Evolutionary conservation across 345 rosid species (phyloP).

Genomic region (Eutrema yunnanense): DNA sequence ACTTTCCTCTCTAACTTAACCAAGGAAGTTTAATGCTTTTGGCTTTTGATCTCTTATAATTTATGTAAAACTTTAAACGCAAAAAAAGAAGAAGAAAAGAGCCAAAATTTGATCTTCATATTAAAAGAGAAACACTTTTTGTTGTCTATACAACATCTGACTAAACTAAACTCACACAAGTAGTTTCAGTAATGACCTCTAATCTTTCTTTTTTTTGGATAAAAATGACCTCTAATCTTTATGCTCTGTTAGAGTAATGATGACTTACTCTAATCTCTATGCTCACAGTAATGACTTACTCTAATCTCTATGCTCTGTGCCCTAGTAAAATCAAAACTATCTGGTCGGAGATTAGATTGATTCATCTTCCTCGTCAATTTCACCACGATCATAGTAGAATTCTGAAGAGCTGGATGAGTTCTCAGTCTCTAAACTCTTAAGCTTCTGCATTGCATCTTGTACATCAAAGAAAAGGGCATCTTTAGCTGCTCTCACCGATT

Average conservation of each 20-base stretch:
- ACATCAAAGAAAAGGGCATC: slow-evolving; percentile 45
- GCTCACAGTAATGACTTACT: neutral
- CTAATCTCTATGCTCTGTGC: slow-evolving; percentile 1
- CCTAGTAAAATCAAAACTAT: slow-evolving; percentile 5
- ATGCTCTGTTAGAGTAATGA: too few species aligned
- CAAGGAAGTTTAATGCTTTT: slow-evolving; percentile 15
- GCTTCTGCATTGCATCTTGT: slow-evolving; percentile 54
- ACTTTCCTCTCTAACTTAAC: neutral
- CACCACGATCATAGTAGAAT: slow-evolving; percentile 23
- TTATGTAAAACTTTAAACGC: neutral
- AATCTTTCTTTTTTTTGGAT: too few species aligned
- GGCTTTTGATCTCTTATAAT: neutral
- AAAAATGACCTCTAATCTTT: too few species aligned
- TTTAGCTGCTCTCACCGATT: slow-evolving; percentile 52
- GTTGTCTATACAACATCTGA: slow-evolving; percentile 1
- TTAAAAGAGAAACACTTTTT: neutral
- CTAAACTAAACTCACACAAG: slow-evolving; percentile 1
- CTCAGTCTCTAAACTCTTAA: slow-evolving; percentile 37
- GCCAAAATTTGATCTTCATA: neutral
- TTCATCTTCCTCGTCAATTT: slow-evolving; percentile 34
- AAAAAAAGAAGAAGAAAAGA: neutral
- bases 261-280: too few species aligned
- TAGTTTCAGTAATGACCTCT: neutral
- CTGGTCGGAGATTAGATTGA: slow-evolving; percentile 2
- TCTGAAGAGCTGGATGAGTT: slow-evolving; percentile 31